These are phyloP conservation scores for Xeromyces bisporus DNA, from an alignment of 495 filamentous ascomycete genomes.

Conservation along the genomic window DNA sequence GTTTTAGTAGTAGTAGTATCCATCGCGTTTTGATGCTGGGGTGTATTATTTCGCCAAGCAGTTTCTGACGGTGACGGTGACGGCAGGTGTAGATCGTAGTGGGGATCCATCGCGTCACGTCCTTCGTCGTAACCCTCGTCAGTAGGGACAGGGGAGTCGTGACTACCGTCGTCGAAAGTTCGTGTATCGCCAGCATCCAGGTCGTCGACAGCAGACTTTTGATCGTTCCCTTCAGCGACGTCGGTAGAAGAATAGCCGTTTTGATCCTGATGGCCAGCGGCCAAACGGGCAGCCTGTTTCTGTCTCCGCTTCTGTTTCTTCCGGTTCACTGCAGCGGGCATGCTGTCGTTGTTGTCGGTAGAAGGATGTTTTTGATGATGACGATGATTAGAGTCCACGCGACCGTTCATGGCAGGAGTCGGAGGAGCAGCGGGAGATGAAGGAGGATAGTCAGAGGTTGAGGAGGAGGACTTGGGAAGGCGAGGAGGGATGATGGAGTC, in stretches of 20 bases:
- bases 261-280: constrained; percentile 30
- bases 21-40: constrained; percentile 1
- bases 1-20: constrained; percentile 13
- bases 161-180: constrained; percentile 11
- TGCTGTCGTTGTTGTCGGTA: constrained; percentile 14
- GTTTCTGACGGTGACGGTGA: constrained; percentile 4
- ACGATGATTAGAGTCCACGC: no score
- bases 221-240: constrained; percentile 7
- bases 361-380: constrained; percentile 19
- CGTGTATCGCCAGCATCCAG: constrained; percentile 10
- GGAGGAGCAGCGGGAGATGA: constrained; percentile 15
- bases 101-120: constrained; percentile 1
- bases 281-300: constrained; percentile 58
- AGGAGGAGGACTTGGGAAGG: constrained; percentile 7
- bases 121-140: constrained; percentile 8
- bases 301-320: constrained; percentile 82
- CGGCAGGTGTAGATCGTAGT: constrained; percentile 1
- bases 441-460: background rate
- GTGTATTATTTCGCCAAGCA: constrained; percentile 2
- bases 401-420: no score
- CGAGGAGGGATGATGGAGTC: constrained; percentile 14
- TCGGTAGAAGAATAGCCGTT: constrained; percentile 13
- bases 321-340: constrained; percentile 47
- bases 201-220: constrained; percentile 3
- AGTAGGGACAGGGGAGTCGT: constrained; percentile 6